These are phyloP conservation scores for Cymodocea nodosa DNA, from an alignment of 116 monocot genomes.

Conservation along the genomic window DNA sequence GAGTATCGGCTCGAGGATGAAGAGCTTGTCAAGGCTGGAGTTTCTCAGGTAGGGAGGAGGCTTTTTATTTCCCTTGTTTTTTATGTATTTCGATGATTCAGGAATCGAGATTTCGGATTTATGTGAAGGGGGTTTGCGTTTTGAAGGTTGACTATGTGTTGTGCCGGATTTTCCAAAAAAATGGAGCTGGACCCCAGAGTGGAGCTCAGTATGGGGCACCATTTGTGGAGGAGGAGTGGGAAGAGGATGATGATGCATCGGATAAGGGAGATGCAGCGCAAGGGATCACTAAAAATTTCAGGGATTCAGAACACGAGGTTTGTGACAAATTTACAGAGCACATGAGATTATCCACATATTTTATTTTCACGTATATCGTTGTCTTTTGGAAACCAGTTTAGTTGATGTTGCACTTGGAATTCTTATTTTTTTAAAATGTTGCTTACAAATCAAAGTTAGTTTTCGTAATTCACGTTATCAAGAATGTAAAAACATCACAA, in stretches of 20 bases:
- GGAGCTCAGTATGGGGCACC: constrained; percentile 82
- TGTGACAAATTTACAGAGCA: background rate
- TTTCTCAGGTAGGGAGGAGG: constrained; percentile 22
- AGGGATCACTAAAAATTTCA: background rate
- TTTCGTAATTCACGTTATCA: too few species aligned
- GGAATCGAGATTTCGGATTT: constrained; percentile 1
- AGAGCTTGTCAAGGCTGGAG: constrained; percentile 12
- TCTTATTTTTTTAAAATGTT: too few species aligned
- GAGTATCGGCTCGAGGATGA: constrained; percentile 75
- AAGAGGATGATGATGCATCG: constrained; percentile 16
- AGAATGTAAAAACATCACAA: too few species aligned
- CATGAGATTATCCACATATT: too few species aligned
- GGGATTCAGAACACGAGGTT: constrained; percentile 7
- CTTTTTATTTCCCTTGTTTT: background rate
- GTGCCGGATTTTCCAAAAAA: constrained; percentile 90
- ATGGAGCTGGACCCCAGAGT: constrained; percentile 59
- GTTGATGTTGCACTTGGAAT: too few species aligned
- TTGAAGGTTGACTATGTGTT: constrained; percentile 61
- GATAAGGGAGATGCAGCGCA: constrained; percentile 13
- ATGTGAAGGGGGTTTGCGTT: background rate
- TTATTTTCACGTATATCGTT: too few species aligned
- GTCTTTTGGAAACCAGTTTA: too few species aligned
- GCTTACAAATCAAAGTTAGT: too few species aligned
- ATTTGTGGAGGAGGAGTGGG: constrained; percentile 58
- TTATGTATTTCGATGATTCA: constrained; percentile 5